Evolutionary conservation across 1,139 yeast species (phyloP).

Genomic region (Blastobotrys ciferrii): DNA sequence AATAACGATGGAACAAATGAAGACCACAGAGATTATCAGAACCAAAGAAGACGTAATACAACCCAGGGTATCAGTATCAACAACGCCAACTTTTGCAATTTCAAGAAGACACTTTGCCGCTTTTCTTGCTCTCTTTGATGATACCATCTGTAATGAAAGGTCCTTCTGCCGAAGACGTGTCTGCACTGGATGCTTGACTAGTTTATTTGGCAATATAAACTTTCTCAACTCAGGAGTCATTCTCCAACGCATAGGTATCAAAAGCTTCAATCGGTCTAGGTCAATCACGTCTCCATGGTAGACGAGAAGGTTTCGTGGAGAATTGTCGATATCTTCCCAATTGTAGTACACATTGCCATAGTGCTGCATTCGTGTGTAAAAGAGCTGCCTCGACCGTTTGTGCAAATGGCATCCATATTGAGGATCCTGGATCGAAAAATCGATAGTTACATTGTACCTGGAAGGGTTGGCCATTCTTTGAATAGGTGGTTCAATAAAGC

Average conservation of each 20-base stretch:
- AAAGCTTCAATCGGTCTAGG: slow-evolving; percentile 64
- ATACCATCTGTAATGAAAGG: slow-evolving; percentile 17
- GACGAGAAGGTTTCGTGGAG: slow-evolving; percentile 63
- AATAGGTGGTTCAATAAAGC: slow-evolving; percentile 15
- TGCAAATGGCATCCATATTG: slow-evolving; percentile 62
- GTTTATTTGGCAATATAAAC: not conserved
- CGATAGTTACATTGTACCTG: not conserved
- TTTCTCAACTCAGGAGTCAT: slow-evolving; percentile 18
- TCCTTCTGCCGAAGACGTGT: slow-evolving; percentile 19
- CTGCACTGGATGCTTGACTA: not conserved
- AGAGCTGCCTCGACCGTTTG: slow-evolving; percentile 54
- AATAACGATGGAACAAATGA: slow-evolving; percentile 68
- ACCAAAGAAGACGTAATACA: slow-evolving; percentile 79
- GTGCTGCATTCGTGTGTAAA: slow-evolving; percentile 55
- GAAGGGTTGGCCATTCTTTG: not conserved
- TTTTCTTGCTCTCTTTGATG: slow-evolving; percentile 28
- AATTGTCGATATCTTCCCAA: slow-evolving; percentile 71
- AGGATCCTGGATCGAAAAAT: slow-evolving; percentile 2
- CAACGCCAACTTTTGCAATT: slow-evolving; percentile 74
- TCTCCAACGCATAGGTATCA: slow-evolving; percentile 56
- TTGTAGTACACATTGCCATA: slow-evolving; percentile 72
- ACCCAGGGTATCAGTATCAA: slow-evolving; percentile 80
- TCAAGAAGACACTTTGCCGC: slow-evolving; percentile 77
- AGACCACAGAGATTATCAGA: slow-evolving; percentile 64
- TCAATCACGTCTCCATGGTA: slow-evolving; percentile 83